Evolutionary conservation across 1,139 yeast species (phyloP).

Genomic region (Saccharomyces hybrid): DNA sequence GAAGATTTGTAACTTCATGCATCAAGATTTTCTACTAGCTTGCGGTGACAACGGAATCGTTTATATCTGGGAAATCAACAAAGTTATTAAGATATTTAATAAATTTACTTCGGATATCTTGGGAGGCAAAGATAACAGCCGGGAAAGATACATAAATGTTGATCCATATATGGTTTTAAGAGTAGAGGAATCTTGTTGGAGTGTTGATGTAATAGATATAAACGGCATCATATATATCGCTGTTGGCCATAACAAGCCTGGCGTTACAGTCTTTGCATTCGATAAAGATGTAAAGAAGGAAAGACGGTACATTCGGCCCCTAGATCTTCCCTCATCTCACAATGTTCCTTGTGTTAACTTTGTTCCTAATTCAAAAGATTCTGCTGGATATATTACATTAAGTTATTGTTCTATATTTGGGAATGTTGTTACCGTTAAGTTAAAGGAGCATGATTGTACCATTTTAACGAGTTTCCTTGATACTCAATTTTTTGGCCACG

Average conservation of each 20-base stretch:
- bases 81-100: conserved; percentile 3
- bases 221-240: conserved; percentile 13
- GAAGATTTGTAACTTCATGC: conserved; percentile 13
- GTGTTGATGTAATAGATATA: conserved; percentile 17
- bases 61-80: conserved; percentile 8
- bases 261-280: conserved; percentile 16
- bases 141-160: not conserved
- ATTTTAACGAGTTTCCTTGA: conserved; percentile 8
- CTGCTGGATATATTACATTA: conserved; percentile 10
- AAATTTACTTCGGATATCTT: not conserved
- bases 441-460: conserved; percentile 3
- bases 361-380: conserved; percentile 9
- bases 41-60: conserved; percentile 14
- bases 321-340: conserved; percentile 12
- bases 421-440: conserved; percentile 11
- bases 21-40: conserved; percentile 13
- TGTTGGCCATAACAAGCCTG: conserved; percentile 22
- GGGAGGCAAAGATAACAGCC: not conserved
- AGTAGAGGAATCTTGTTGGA: conserved; percentile 20
- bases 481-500: conserved; percentile 18
- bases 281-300: not conserved
- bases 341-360: conserved; percentile 18
- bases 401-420: conserved; percentile 19
- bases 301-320: not conserved
- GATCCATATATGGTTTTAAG: conserved; percentile 11